phyloP scores from a whole-genome alignment of 257 asterid species.

The Mentha longifolia region DNA sequence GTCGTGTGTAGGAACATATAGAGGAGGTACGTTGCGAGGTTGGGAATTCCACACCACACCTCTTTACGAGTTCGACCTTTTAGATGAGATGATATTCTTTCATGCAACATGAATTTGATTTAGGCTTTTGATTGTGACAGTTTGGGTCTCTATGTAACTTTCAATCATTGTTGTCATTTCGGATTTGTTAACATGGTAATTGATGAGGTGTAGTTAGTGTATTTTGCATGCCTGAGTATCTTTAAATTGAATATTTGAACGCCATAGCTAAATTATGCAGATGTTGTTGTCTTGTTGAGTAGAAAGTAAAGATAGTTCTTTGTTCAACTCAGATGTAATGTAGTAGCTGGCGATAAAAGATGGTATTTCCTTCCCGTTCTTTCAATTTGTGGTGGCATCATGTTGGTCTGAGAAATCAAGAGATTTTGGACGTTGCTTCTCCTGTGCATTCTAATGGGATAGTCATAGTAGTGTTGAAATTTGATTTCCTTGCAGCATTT shows the following conservation, averaged over 20 bases:
- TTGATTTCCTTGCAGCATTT: neutral
- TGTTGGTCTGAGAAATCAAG: neutral
- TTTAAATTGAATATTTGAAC: neutral
- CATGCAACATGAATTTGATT: neutral
- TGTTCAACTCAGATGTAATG: neutral
- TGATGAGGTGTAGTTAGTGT: slow-evolving; percentile 6
- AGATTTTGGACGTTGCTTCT: neutral
- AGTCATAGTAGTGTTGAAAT: neutral
- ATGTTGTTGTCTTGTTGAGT: neutral
- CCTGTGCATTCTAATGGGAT: neutral
- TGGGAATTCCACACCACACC: too few relatives aligned
- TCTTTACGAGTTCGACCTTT: too few relatives aligned
- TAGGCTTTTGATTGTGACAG: neutral
- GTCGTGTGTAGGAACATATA: neutral
- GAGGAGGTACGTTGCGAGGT: too few relatives aligned
- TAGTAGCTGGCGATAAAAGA: neutral
- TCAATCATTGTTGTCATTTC: neutral
- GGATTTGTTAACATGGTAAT: neutral
- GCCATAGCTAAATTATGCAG: neutral
- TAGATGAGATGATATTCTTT: too few relatives aligned
- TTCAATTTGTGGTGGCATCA: neutral
- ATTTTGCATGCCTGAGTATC: neutral
- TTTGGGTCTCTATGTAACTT: neutral
- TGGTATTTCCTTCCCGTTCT: neutral
- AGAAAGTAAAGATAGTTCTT: neutral